Evolutionary conservation across 2,329 filamentous ascomycete species (phyloP).

Genomic region (Verticillium nubilum): DNA sequence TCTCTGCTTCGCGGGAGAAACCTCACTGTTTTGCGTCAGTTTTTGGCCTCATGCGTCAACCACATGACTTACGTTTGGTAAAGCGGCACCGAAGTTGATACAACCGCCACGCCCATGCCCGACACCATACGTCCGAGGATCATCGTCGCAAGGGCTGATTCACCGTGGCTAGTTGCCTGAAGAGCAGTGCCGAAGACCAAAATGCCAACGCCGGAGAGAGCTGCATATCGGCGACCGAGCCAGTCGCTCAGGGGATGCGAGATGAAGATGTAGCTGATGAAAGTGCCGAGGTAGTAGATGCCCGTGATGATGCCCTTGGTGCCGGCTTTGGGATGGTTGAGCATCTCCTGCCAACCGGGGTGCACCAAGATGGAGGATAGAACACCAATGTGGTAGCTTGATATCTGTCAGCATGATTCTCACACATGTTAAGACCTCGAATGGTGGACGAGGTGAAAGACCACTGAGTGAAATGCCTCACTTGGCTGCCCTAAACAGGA

Average conservation of each 20-base stretch:
- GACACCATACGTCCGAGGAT: slow-evolving; percentile 44
- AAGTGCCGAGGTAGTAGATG: slow-evolving; percentile 54
- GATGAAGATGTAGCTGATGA: slow-evolving; percentile 48
- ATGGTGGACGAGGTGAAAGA: background rate
- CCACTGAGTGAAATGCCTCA: background rate
- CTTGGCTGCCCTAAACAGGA: background rate
- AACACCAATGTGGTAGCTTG: slow-evolving; percentile 52
- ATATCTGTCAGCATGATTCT: background rate
- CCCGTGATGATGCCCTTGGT: slow-evolving; percentile 48
- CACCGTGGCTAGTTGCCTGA: slow-evolving; percentile 36
- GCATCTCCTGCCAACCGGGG: slow-evolving; percentile 43
- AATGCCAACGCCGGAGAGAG: slow-evolving; percentile 38
- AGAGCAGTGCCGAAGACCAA: slow-evolving; percentile 43
- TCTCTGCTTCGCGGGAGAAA: slow-evolving; percentile 46
- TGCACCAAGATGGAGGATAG: slow-evolving; percentile 51
- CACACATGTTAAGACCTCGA: no score
- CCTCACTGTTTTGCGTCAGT: slow-evolving; percentile 34
- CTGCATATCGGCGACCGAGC: slow-evolving; percentile 46
- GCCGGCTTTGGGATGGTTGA: slow-evolving; percentile 37
- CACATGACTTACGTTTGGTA: slow-evolving; percentile 44
- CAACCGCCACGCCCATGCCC: slow-evolving; percentile 47
- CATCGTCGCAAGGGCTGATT: slow-evolving; percentile 39
- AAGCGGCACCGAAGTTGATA: slow-evolving; percentile 51
- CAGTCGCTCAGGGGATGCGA: slow-evolving; percentile 45
- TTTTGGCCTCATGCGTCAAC: background rate